These are phyloP conservation scores for Discostella stelligera DNA, from an alignment of 352 stramenopile genomes.

Conservation along the genomic window DNA sequence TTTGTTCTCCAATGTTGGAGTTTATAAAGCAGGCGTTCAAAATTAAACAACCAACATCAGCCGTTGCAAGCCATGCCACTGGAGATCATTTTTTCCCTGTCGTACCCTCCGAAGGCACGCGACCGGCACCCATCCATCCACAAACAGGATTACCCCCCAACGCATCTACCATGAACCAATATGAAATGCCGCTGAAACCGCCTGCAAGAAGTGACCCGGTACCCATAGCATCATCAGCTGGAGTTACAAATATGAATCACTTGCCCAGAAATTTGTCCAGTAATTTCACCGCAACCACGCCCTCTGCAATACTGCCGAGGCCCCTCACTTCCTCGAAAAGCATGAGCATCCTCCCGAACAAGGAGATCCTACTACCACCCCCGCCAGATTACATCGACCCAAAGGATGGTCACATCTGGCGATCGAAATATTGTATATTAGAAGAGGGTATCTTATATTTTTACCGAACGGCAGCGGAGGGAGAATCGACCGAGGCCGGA, in stretches of 20 bases:
- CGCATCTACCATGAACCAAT: conserved; percentile 6
- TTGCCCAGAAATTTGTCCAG: not conserved
- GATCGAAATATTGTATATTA: conserved; percentile 74
- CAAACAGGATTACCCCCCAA: not conserved
- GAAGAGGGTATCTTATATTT: conserved; percentile 76
- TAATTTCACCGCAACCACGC: not conserved
- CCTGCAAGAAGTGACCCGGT: conserved; percentile 32
- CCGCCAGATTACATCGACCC: conserved; percentile 62
- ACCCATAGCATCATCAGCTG: conserved; percentile 30
- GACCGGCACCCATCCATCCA: not conserved
- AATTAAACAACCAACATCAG: not conserved
- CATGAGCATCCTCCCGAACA: not conserved
- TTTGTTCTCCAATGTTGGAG: conserved; percentile 35
- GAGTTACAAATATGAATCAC: not conserved
- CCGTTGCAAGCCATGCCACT: not conserved
- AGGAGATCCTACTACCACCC: conserved; percentile 34
- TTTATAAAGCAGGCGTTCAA: conserved; percentile 28
- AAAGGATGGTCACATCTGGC: conserved; percentile 70
- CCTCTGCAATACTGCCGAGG: conserved; percentile 2
- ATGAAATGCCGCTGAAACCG: conserved; percentile 37
- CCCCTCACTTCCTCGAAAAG: not conserved
- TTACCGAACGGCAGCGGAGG: conserved; percentile 66
- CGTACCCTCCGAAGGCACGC: not conserved
- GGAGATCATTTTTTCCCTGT: not conserved
- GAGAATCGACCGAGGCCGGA: conserved; percentile 54